phyloP scores from a whole-genome alignment of 495 filamentous ascomycete genomes.

The Xylaria curta region DNA sequence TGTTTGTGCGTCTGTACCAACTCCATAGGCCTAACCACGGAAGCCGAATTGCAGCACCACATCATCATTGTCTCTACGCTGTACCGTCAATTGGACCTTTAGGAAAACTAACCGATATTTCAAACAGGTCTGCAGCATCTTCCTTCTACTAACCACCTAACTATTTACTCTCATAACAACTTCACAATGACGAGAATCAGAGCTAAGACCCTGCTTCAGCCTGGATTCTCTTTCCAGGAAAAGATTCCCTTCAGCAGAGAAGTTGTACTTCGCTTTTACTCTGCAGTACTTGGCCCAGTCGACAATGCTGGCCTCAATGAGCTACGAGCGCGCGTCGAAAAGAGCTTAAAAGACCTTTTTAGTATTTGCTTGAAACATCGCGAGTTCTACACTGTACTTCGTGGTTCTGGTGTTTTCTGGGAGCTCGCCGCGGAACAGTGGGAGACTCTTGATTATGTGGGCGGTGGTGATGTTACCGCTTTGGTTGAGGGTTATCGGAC shows the following conservation, averaged over 20 bases:
- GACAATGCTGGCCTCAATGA: background rate
- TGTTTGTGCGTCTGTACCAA: too few species aligned
- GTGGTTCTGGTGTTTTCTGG: constrained; percentile 3
- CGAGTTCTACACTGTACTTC: background rate
- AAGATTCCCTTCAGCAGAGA: background rate
- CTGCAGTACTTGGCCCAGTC: background rate
- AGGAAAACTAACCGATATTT: too few species aligned
- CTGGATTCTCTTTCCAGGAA: background rate
- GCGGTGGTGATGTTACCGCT: background rate
- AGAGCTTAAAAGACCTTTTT: background rate
- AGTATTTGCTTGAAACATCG: background rate
- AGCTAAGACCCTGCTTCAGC: background rate
- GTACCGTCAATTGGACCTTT: too few species aligned
- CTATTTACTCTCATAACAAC: background rate
- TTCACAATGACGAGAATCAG: background rate
- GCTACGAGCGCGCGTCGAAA: constrained; percentile 1
- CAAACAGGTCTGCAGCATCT: background rate
- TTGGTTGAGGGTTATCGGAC: background rate
- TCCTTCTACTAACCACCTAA: background rate
- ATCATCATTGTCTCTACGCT: too few species aligned
- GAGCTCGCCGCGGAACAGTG: constrained; percentile 4
- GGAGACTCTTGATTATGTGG: background rate
- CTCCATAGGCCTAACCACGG: too few species aligned
- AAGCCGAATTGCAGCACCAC: too few species aligned
- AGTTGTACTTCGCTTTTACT: background rate